Conservation (phyloP, 2,329 filamentous ascomycete species). For the Fusarium sp. region DNA sequence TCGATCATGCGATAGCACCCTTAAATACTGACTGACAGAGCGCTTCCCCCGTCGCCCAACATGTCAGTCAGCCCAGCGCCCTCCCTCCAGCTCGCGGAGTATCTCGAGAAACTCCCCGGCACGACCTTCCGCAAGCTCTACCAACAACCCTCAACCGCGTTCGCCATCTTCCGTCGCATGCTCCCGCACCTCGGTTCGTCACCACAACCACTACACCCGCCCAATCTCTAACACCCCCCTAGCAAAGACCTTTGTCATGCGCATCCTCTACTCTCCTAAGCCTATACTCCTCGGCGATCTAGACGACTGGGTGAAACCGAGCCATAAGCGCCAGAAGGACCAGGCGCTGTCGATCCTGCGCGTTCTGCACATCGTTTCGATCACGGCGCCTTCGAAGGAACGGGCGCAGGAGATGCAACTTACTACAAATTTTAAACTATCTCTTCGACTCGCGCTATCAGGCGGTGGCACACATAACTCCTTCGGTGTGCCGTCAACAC, state of each 20-base stretch:
- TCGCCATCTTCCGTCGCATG: slow-evolving; percentile 98
- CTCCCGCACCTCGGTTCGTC: slow-evolving; percentile 83
- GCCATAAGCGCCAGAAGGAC: slow-evolving; percentile 73
- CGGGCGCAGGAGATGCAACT: slow-evolving; percentile 77
- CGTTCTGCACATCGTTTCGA: slow-evolving; percentile 85
- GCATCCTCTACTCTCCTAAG: slow-evolving; percentile 87
- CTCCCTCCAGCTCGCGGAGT: slow-evolving; percentile 78
- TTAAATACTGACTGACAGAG: slow-evolving; percentile 41
- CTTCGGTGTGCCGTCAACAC: slow-evolving; percentile 85
- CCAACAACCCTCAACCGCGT: slow-evolving; percentile 92
- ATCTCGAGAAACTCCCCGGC: slow-evolving; percentile 89
- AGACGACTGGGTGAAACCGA: slow-evolving; percentile 83
- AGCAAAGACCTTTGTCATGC: slow-evolving; percentile 97
- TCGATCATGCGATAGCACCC: slow-evolving; percentile 41
- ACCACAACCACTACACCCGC: neutral
- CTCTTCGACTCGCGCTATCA: slow-evolving; percentile 85
- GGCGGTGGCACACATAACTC: slow-evolving; percentile 86
- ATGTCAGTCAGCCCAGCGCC: slow-evolving; percentile 59
- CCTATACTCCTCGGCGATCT: slow-evolving; percentile 83
- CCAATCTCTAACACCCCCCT: slow-evolving; percentile 1
- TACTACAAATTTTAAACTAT: slow-evolving; percentile 82
- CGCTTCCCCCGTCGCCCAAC: slow-evolving; percentile 42
- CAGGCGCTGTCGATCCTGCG: slow-evolving; percentile 83
- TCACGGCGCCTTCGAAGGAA: slow-evolving; percentile 67
- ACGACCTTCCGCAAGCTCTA: slow-evolving; percentile 92